Evolutionary conservation across 768 basidiomycete genomes (phyloP).

Genomic region (Cystobasidium ongulense): DNA sequence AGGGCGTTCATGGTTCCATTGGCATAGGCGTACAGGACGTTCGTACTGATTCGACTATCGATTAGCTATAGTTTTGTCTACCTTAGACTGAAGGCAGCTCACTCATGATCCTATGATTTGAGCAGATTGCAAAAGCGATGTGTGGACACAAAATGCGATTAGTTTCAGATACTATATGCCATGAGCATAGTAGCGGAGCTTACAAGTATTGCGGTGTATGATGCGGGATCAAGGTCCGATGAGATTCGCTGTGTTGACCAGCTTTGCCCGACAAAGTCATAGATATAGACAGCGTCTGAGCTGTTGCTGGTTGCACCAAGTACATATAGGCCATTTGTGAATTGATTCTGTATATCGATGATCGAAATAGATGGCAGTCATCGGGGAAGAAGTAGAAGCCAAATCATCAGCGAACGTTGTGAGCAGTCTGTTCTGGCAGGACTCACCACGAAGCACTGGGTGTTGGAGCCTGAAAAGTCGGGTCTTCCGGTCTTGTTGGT

Average conservation of each 20-base stretch:
- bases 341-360: constrained; percentile 10
- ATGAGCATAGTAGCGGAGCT: not conserved
- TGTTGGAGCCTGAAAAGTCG: constrained; percentile 8
- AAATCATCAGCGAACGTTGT: not conserved
- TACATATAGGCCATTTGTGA: constrained; percentile 30
- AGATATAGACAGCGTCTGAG: constrained; percentile 11
- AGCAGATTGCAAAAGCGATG: not conserved
- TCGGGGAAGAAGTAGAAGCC: not conserved
- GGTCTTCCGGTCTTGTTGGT: constrained; percentile 20
- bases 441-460: constrained; percentile 25
- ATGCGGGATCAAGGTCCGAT: not conserved
- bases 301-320: not conserved
- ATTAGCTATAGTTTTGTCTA: not conserved
- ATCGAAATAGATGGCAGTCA: not conserved
- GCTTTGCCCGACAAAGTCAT: not conserved
- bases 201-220: constrained; percentile 13
- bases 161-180: too few relatives aligned
- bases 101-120: constrained; percentile 25
- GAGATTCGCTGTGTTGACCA: constrained; percentile 19
- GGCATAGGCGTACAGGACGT: constrained; percentile 4
- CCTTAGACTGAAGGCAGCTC: not conserved
- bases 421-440: not conserved
- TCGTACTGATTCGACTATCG: not conserved
- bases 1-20: constrained; percentile 13
- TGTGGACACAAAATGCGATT: too few relatives aligned